These are phyloP conservation scores for Colletotrichum neosansevieriae DNA, from an alignment of 2,329 filamentous ascomycete species.

Conservation along the genomic window DNA sequence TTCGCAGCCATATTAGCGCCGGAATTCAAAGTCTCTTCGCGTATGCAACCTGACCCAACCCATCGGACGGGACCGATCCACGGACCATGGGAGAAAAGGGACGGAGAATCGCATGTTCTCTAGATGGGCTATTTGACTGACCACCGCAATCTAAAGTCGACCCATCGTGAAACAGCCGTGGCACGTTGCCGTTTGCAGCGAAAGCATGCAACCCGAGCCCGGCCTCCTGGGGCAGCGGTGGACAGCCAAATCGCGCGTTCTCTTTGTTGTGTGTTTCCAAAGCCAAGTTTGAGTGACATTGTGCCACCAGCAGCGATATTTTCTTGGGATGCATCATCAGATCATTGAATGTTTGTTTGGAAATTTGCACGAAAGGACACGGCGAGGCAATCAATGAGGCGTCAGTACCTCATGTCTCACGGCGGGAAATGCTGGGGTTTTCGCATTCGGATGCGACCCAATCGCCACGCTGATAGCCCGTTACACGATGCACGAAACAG, in stretches of 20 bases:
- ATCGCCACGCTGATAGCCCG: neutral
- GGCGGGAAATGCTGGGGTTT: neutral
- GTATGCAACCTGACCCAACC: neutral
- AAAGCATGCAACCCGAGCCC: neutral
- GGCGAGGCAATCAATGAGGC: neutral
- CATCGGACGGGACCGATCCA: neutral
- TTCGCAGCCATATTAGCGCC: neutral
- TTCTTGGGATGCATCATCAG: too few species aligned
- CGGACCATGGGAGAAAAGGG: neutral
- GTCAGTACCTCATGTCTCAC: neutral
- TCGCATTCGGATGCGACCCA: neutral
- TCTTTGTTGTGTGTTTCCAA: neutral
- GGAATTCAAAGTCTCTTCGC: neutral
- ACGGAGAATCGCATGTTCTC: neutral
- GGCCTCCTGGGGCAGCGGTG: neutral
- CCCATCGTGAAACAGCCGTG: constrained; percentile 21
- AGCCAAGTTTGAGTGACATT: neutral
- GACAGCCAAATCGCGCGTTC: too few species aligned
- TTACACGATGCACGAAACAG: neutral
- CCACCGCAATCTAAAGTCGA: constrained; percentile 17
- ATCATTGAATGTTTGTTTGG: too few species aligned
- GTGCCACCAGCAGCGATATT: too few species aligned
- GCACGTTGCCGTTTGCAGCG: neutral
- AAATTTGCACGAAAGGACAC: too few species aligned
- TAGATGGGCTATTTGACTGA: neutral